phyloP scores from a whole-genome alignment of 2,329 filamentous ascomycete species.

The Verticillium zaregamsianum region DNA sequence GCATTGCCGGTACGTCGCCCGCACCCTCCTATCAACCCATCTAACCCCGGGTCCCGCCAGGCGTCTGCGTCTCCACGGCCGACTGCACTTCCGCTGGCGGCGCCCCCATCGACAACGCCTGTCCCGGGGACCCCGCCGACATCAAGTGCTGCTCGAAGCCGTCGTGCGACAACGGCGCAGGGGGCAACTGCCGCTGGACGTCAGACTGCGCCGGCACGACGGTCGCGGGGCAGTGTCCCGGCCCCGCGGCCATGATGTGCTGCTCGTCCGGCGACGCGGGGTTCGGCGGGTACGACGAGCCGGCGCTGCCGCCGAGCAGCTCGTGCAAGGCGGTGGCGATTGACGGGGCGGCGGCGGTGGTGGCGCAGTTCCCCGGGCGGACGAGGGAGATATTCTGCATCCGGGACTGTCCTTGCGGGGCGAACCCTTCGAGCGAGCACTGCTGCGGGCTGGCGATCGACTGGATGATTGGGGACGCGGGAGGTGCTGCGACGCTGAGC shows the following conservation, averaged over 20 bases:
- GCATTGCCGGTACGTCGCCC: constrained; percentile 10
- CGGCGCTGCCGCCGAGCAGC: constrained; percentile 27
- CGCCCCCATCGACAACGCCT: constrained; percentile 29
- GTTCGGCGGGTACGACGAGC: constrained; percentile 28
- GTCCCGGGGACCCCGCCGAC: constrained; percentile 29
- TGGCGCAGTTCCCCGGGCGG: constrained; percentile 28
- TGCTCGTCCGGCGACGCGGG: constrained; percentile 25
- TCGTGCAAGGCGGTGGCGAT: constrained; percentile 31
- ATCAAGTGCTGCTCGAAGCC: constrained; percentile 39
- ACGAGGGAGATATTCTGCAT: constrained; percentile 29
- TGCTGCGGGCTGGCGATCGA: constrained; percentile 33
- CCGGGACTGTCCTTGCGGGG: constrained; percentile 24
- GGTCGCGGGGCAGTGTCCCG: constrained; percentile 29
- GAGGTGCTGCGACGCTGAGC: constrained; percentile 29
- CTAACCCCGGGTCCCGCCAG: constrained; percentile 10
- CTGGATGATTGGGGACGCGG: constrained; percentile 32
- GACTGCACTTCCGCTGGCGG: constrained; percentile 32
- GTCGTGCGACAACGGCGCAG: constrained; percentile 23
- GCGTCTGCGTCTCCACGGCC: constrained; percentile 33
- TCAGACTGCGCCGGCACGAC: constrained; percentile 30
- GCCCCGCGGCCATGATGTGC: constrained; percentile 33
- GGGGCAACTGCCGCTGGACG: constrained; percentile 32
- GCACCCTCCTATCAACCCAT: constrained; percentile 1
- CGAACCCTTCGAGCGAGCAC: constrained; percentile 26
- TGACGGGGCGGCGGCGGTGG: constrained; percentile 26